phyloP scores from a whole-genome alignment of 2,329 filamentous ascomycete genomes.

The Aspergillus cejpii region DNA sequence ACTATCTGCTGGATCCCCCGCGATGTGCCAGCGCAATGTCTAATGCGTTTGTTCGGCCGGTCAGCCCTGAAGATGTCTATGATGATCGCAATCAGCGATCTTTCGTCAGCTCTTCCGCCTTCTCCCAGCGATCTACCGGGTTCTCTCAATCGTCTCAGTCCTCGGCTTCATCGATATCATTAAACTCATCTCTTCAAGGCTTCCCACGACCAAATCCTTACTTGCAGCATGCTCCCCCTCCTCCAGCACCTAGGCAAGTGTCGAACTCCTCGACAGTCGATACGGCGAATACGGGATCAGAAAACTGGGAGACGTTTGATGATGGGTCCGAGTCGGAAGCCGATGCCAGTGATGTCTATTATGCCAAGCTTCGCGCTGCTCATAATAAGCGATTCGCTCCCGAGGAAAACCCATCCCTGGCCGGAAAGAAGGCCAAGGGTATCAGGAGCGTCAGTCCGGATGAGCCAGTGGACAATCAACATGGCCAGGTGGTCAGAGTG shows the following conservation, averaged over 20 bases:
- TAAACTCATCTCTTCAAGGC: conserved; percentile 28
- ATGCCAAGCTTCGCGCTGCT: conserved; percentile 66
- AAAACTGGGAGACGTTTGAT: conserved; percentile 98
- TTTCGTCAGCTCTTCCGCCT: conserved; percentile 41
- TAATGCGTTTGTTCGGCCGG: conserved; percentile 49
- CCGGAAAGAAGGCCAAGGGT: conserved; percentile 41
- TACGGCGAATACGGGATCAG: conserved; percentile 71
- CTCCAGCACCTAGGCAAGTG: conserved; percentile 55
- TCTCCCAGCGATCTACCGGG: conserved; percentile 34
- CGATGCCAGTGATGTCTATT: conserved; percentile 72
- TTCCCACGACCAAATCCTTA: conserved; percentile 35
- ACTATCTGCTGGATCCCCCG: conserved; percentile 35
- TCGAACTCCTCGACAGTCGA: conserved; percentile 60
- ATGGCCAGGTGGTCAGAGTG: conserved; percentile 41
- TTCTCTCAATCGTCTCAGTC: conserved; percentile 40
- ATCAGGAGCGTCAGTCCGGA: conserved; percentile 44
- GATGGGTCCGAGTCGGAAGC: conserved; percentile 68
- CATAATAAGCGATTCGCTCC: conserved; percentile 57
- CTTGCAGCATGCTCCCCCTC: conserved; percentile 32
- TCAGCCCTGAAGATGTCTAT: conserved; percentile 76
- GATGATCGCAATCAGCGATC: conserved; percentile 55
- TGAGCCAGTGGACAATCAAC: conserved; percentile 36
- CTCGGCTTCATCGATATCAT: conserved; percentile 35
- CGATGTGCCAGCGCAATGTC: conserved; percentile 49
- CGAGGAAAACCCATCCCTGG: conserved; percentile 31